Evolutionary conservation across 139 green algal genomes (phyloP).

Genomic region (Ulvella scutata): DNA sequence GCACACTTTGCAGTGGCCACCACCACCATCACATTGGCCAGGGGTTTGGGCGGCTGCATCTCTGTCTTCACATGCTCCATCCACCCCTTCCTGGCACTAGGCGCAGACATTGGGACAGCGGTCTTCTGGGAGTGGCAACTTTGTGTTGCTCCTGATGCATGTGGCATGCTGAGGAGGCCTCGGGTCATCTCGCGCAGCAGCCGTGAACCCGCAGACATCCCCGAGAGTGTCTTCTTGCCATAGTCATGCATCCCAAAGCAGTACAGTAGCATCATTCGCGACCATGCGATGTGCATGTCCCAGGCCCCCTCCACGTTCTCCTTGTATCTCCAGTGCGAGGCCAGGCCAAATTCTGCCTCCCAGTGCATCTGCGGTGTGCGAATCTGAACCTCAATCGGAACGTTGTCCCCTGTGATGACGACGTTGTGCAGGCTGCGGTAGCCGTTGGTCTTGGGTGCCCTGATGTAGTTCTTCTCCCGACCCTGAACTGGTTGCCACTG

Average conservation of each 20-base stretch:
- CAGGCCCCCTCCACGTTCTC: too few relatives aligned
- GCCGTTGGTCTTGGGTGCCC: constrained; percentile 72
- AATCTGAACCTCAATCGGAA: constrained; percentile 59
- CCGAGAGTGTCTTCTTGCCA: neutral
- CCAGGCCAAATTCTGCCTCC: constrained; percentile 77
- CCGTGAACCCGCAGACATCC: too few relatives aligned
- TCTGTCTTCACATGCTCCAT: neutral
- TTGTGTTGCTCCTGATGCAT: too few relatives aligned
- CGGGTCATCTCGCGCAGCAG: neutral
- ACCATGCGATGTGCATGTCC: neutral
- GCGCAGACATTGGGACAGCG: too few relatives aligned
- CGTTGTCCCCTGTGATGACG: neutral
- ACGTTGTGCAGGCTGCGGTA: constrained; percentile 62
- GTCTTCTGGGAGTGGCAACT: too few relatives aligned
- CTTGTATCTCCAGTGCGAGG: constrained; percentile 96
- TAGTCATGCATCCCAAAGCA: neutral
- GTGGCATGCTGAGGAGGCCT: too few relatives aligned
- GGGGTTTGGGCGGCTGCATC: neutral
- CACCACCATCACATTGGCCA: neutral
- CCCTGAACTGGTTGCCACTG: constrained; percentile 34
- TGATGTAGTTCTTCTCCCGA: constrained; percentile 78
- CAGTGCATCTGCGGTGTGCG: constrained; percentile 88
- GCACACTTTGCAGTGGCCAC: neutral
- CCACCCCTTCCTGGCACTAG: too few relatives aligned
- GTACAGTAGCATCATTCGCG: neutral